phyloP scores from a whole-genome alignment of 2,329 filamentous ascomycete species.

The Decorospora gaudefroyi region DNA sequence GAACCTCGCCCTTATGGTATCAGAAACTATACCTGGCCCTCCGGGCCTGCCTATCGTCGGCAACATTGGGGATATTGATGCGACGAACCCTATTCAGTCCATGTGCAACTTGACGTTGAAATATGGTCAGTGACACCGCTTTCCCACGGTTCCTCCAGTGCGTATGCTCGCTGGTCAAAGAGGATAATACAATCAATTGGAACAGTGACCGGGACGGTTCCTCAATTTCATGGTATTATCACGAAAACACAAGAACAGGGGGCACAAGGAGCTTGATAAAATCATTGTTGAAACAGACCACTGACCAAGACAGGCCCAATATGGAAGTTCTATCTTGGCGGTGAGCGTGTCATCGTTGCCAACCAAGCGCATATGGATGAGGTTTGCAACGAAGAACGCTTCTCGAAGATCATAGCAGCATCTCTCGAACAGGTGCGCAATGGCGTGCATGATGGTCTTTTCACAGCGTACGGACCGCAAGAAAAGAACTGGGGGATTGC shows the following conservation, averaged over 20 bases:
- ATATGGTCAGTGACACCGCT: conserved; percentile 59
- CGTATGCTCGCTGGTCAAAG: no score
- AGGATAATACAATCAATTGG: no score
- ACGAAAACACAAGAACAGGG: no score
- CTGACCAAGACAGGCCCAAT: conserved; percentile 35
- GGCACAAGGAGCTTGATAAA: neutral
- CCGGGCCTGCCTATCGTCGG: conserved; percentile 67
- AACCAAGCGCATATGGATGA: conserved; percentile 48
- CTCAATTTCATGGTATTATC: no score
- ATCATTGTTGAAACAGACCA: neutral
- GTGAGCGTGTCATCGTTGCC: conserved; percentile 38
- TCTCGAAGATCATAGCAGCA: conserved; percentile 39
- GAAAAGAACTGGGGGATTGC: conserved; percentile 59
- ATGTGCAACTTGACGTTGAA: conserved; percentile 63
- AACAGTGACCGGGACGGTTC: no score
- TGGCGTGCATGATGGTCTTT: conserved; percentile 48
- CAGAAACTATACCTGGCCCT: conserved; percentile 63
- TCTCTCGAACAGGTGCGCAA: conserved; percentile 43
- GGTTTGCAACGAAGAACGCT: conserved; percentile 47
- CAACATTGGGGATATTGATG: conserved; percentile 66
- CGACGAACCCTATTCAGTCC: conserved; percentile 60
- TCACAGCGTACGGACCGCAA: conserved; percentile 48
- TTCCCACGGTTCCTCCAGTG: neutral
- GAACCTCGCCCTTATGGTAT: conserved; percentile 29
- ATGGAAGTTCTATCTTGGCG: conserved; percentile 40